phyloP scores from a whole-genome alignment of 306 rosid species.

The Rubus parviflorus region DNA sequence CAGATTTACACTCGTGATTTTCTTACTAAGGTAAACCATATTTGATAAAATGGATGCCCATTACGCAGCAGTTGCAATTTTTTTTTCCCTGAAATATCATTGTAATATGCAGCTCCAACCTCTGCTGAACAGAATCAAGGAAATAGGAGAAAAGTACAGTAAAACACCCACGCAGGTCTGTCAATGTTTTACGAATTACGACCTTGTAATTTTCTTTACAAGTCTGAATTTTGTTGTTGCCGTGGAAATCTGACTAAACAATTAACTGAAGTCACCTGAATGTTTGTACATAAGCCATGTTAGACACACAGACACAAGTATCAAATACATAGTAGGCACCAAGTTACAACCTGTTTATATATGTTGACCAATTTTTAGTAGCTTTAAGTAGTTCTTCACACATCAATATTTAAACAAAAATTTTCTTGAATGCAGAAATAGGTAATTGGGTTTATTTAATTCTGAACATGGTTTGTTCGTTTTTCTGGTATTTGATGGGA shows the following conservation, averaged over 20 bases:
- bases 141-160: conserved; percentile 61
- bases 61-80: conserved; percentile 23
- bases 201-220: background rate
- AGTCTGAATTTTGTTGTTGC: background rate
- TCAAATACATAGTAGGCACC: background rate
- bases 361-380: background rate
- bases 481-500: conserved; percentile 10
- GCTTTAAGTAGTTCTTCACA: background rate
- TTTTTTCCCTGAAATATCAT: conserved; percentile 20
- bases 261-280: background rate
- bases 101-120: conserved; percentile 78
- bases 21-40: conserved; percentile 49
- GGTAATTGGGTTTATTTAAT: background rate
- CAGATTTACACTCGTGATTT: conserved; percentile 75
- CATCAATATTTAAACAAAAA: background rate
- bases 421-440: no score
- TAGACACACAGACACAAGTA: background rate
- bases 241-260: background rate
- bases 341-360: background rate
- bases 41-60: background rate
- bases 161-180: conserved; percentile 75
- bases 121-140: conserved; percentile 58
- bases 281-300: background rate
- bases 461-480: background rate
- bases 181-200: conserved; percentile 20